Percentiles rank a stretch among this genome's conserved stretches.
These are phyloP conservation scores for Aspergillus spinulosporus DNA, from an alignment of 2,329 filamentous ascomycete species.

Conservation along the genomic window DNA sequence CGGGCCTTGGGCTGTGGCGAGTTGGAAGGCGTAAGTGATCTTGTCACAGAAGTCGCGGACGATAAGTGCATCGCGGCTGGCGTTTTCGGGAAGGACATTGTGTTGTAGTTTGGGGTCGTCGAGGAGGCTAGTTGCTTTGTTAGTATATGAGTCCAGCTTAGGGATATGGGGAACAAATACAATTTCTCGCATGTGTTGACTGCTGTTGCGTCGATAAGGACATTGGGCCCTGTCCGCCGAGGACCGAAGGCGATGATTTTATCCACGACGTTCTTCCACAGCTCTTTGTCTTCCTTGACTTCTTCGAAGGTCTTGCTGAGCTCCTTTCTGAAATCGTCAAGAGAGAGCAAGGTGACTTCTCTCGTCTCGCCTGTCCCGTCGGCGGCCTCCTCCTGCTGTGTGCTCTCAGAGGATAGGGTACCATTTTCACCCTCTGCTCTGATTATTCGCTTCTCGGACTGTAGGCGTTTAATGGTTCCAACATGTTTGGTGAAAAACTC, in stretches of 20 bases:
- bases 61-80: slow-evolving; percentile 31
- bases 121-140: slow-evolving; percentile 32
- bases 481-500: slow-evolving; percentile 82
- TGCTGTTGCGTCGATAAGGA: slow-evolving; percentile 80
- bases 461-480: slow-evolving; percentile 74
- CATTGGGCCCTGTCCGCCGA: slow-evolving; percentile 77
- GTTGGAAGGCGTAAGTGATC: slow-evolving; percentile 89
- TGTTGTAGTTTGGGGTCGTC: slow-evolving; percentile 38
- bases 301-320: slow-evolving; percentile 66
- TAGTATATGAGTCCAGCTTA: not conserved
- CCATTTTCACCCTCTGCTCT: slow-evolving; percentile 45
- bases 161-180: slow-evolving; percentile 44
- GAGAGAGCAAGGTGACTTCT: slow-evolving; percentile 63
- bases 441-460: slow-evolving; percentile 65
- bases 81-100: slow-evolving; percentile 26
- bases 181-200: slow-evolving; percentile 71
- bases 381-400: slow-evolving; percentile 44
- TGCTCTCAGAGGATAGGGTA: slow-evolving; percentile 36
- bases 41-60: slow-evolving; percentile 81
- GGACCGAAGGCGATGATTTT: slow-evolving; percentile 90
- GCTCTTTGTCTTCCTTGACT: slow-evolving; percentile 70
- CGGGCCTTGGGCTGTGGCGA: slow-evolving; percentile 83
- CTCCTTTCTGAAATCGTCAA: slow-evolving; percentile 74
- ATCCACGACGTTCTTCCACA: slow-evolving; percentile 75
- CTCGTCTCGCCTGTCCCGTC: slow-evolving; percentile 56